Base-by-base conservation (phyloP, 2,329 filamentous ascomycete species). In the Monosporascus cannonballus region DNA sequence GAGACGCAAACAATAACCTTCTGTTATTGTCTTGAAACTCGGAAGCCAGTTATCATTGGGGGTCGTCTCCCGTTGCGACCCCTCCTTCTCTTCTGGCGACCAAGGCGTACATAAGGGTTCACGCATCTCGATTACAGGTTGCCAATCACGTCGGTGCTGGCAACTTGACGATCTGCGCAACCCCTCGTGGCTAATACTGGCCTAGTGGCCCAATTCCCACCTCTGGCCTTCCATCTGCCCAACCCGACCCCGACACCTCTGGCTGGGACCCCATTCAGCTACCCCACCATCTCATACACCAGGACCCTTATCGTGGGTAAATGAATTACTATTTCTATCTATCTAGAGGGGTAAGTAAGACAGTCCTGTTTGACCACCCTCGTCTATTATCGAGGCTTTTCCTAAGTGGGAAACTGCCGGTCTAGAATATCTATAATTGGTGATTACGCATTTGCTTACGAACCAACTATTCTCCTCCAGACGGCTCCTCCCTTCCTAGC, bases 181-280 rank as follows among this genome's bases (percentile, higher is more conserved):
- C 50, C 37, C 49, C 56, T 62, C 55, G 59, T 64, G 56, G 62
- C 55, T 60, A 56, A 56, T 59, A 58, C n/a, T 51, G 52, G 42
- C 55, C 48, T 54, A 54, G 59, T 64, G 61, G 62, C 60, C 62
- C 60, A 62, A 61, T 61, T 64, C 56, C 59, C 42, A 61, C 57
- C 59, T 58, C 60, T 54, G 55, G 56, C 55, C 57, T n/a, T 58
- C 58, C 59, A 56, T 55, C 64, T 65, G 64, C 64, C 64, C 62
- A 64, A 64, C 62, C 61, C 56, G 58, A 60, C 51, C 54, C 54
- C 52, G 48, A 48, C 55, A 30, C 20, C 25, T 30, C 56, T 53
- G 44, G 54, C 34, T 37, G 86, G 89, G 72, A 89, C 90, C 90
- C 86, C 53, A 38, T 25, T 49, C 47, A 52, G 38, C 18, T 41